A percentile compares a stretch with the other conserved stretches of the same genome.
Evolutionary conservation across 2,329 filamentous ascomycete species (phyloP).

Genomic region (Niveomyces coronatus): DNA sequence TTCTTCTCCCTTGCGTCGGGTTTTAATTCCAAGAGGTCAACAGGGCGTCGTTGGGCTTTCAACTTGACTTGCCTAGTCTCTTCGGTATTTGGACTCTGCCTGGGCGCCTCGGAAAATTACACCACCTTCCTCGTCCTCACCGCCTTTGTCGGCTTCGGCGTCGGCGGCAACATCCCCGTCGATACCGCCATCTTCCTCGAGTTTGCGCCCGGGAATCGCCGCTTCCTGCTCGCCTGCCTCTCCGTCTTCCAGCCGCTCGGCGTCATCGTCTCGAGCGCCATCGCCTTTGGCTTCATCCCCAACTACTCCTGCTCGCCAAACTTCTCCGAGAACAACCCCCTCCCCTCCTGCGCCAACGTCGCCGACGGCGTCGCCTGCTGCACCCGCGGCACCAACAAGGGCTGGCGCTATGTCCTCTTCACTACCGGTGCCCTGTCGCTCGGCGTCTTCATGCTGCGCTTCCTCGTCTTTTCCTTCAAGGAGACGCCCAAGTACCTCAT

Average conservation of each 20-base stretch:
- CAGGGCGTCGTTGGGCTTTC: conserved; percentile 43
- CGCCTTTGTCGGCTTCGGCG: conserved; percentile 42
- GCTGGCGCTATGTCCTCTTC: conserved; percentile 39
- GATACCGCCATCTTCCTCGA: conserved; percentile 46
- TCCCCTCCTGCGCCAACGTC: conserved; percentile 33
- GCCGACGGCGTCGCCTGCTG: conserved; percentile 22
- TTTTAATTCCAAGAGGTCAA: too few species aligned
- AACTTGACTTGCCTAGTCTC: conserved; percentile 47
- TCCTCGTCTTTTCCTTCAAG: conserved; percentile 35
- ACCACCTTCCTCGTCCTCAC: conserved; percentile 41
- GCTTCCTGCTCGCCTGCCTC: conserved; percentile 40
- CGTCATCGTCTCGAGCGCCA: conserved; percentile 37
- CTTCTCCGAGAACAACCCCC: conserved; percentile 30
- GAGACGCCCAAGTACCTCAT: conserved; percentile 38
- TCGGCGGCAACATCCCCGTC: conserved; percentile 45
- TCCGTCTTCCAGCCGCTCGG: conserved; percentile 47
- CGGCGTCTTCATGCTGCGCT: conserved; percentile 32
- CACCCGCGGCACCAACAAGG: conserved; percentile 33
- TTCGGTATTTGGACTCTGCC: conserved; percentile 40
- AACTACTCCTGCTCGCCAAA: conserved; percentile 40
- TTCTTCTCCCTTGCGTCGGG: too few species aligned
- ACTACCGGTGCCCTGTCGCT: conserved; percentile 34
- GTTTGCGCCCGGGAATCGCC: conserved; percentile 39
- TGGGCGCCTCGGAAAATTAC: conserved; percentile 40
- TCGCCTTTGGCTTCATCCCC: conserved; percentile 44